These are phyloP conservation scores for Cadophora malorum DNA, from an alignment of 2,329 filamentous ascomycete species.

Conservation along the genomic window DNA sequence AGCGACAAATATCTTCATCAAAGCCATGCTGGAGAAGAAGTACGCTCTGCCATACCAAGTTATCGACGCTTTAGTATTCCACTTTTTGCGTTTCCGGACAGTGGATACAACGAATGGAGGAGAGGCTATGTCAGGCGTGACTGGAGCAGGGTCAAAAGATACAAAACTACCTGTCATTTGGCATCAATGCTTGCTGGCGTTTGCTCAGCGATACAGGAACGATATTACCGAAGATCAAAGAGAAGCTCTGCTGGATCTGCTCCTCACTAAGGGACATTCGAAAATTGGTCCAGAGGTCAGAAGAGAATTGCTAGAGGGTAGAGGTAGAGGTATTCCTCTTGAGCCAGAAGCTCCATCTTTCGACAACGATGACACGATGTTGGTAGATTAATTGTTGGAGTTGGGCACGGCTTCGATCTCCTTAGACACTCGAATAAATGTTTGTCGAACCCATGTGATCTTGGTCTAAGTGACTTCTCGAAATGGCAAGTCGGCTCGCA, in stretches of 20 bases:
- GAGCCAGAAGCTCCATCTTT: conserved; percentile 61
- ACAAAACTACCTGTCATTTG: conserved; percentile 88
- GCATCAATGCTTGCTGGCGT: conserved; percentile 92
- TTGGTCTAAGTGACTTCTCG: background rate
- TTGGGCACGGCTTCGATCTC: background rate
- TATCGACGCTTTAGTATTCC: conserved; percentile 92
- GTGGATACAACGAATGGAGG: conserved; percentile 62
- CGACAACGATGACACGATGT: conserved; percentile 92
- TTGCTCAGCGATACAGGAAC: conserved; percentile 93
- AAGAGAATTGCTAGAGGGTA: conserved; percentile 84
- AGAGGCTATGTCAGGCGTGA: conserved; percentile 61
- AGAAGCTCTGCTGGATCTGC: conserved; percentile 86
- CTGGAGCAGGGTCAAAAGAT: conserved; percentile 54
- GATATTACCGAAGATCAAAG: conserved; percentile 96
- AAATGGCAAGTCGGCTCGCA: conserved; percentile 9
- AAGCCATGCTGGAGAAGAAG: conserved; percentile 91
- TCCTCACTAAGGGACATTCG: conserved; percentile 84
- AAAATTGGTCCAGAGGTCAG: conserved; percentile 91
- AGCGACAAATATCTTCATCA: conserved; percentile 94
- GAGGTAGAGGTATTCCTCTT: conserved; percentile 78
- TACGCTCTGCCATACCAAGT: conserved; percentile 96
- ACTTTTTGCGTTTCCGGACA: conserved; percentile 88
- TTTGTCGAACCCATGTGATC: conserved; percentile 8
- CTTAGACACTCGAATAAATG: conserved; percentile 23
- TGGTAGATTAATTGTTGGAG: conserved; percentile 57